These are phyloP conservation scores for Rhypophila decipiens DNA, from an alignment of 495 filamentous ascomycete species.

Conservation along the genomic window DNA sequence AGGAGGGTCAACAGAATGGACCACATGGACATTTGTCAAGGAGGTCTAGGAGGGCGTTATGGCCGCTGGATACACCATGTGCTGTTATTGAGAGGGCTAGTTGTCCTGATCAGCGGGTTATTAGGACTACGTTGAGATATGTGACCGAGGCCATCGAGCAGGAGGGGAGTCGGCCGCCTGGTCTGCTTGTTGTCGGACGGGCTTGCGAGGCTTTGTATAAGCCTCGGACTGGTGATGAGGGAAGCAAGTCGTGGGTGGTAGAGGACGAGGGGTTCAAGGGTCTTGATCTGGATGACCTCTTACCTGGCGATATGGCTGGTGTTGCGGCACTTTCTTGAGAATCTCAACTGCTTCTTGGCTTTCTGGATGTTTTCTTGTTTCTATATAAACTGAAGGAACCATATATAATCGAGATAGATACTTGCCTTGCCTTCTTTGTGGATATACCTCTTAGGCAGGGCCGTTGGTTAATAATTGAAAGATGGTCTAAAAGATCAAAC, in stretches of 20 bases:
- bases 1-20: neutral
- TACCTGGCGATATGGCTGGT: neutral
- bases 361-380: neutral
- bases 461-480: neutral
- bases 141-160: conserved; percentile 81
- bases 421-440: too few species aligned
- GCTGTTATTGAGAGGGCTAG: conserved; percentile 92
- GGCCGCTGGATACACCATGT: conserved; percentile 64
- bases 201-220: conserved; percentile 72
- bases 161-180: conserved; percentile 83
- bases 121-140: conserved; percentile 73
- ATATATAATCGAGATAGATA: too few species aligned
- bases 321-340: neutral
- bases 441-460: too few species aligned
- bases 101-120: conserved; percentile 89
- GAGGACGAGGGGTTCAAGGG: conserved; percentile 77
- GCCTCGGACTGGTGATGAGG: conserved; percentile 22
- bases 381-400: neutral
- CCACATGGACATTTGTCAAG: conserved; percentile 1
- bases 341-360: too few species aligned
- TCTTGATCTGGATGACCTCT: conserved; percentile 37
- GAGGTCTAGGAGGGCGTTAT: conserved; percentile 24
- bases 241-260: conserved; percentile 66
- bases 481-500: too few species aligned
- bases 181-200: conserved; percentile 79